These are phyloP conservation scores for Bipolaris oryzae DNA, from an alignment of 2,329 filamentous ascomycete species.

Conservation along the genomic window DNA sequence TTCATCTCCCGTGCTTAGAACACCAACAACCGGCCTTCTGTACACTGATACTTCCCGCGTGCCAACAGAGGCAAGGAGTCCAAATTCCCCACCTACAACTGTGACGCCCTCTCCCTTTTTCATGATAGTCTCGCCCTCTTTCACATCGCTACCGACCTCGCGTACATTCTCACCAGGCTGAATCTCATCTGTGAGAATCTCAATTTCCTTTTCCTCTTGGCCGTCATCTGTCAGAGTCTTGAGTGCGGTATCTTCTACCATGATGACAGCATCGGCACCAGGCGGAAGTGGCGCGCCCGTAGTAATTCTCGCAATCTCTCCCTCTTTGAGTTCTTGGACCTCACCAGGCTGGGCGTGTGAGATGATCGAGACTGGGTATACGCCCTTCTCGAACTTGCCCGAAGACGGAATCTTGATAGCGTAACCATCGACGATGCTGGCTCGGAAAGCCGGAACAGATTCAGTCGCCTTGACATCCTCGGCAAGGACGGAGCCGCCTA, in stretches of 20 bases:
- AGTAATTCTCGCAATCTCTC: conserved; percentile 87
- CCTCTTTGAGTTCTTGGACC: conserved; percentile 67
- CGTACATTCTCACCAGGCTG: conserved; percentile 84
- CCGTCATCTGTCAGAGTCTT: conserved; percentile 77
- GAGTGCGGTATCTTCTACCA: conserved; percentile 92
- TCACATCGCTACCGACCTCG: conserved; percentile 87
- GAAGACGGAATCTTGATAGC: conserved; percentile 57
- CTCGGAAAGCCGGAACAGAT: conserved; percentile 88
- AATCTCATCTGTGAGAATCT: conserved; percentile 80
- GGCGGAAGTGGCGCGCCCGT: conserved; percentile 90
- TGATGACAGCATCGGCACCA: conserved; percentile 88
- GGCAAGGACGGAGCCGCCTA: conserved; percentile 81
- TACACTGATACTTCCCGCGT: conserved; percentile 73
- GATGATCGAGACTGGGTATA: conserved; percentile 84
- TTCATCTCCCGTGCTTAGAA: conserved; percentile 94
- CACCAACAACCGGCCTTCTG: conserved; percentile 77
- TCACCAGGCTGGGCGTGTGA: conserved; percentile 82
- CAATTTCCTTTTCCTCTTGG: conserved; percentile 83
- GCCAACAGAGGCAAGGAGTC: conserved; percentile 85
- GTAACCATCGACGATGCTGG: conserved; percentile 97
- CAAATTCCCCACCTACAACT: conserved; percentile 86
- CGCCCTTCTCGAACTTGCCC: conserved; percentile 66
- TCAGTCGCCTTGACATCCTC: conserved; percentile 81
- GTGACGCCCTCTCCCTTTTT: conserved; percentile 81
- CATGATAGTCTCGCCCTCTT: conserved; percentile 71